These are phyloP conservation scores for Septoria petroselini DNA, from an alignment of 2,329 filamentous ascomycete species.

Conservation along the genomic window DNA sequence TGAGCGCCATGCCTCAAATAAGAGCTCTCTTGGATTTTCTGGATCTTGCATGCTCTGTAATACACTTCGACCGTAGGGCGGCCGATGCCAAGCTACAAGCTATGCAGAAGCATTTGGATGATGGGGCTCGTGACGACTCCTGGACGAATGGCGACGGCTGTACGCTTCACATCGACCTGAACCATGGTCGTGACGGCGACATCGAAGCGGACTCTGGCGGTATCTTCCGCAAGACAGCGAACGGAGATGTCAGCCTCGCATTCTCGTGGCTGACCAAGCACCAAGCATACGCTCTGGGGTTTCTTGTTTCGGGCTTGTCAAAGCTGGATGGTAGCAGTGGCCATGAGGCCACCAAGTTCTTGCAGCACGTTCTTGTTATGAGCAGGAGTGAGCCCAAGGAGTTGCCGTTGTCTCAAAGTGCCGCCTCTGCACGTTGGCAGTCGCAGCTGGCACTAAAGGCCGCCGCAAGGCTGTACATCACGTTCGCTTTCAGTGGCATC, in stretches of 20 bases:
- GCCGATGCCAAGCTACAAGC: constrained; percentile 59
- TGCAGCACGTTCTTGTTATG: constrained; percentile 56
- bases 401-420: constrained; percentile 26
- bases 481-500: constrained; percentile 65
- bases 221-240: constrained; percentile 41
- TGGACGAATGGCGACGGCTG: constrained; percentile 37
- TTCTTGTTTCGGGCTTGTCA: constrained; percentile 57
- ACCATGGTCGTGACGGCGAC: constrained; percentile 35
- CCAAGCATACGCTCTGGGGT: constrained; percentile 59
- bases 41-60: constrained; percentile 67
- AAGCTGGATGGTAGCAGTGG: constrained; percentile 54
- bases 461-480: constrained; percentile 58
- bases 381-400: constrained; percentile 20
- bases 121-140: constrained; percentile 39
- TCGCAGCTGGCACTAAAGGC: constrained; percentile 62
- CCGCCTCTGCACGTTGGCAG: constrained; percentile 48
- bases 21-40: constrained; percentile 64
- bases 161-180: constrained; percentile 43
- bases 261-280: constrained; percentile 61
- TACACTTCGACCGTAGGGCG: constrained; percentile 58
- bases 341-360: constrained; percentile 55
- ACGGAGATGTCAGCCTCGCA: constrained; percentile 46
- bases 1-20: constrained; percentile 64
- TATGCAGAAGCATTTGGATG: constrained; percentile 62
- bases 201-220: constrained; percentile 45